A percentile compares a stretch with the other conserved stretches of the same genome.
Conservation (phyloP, 2,329 filamentous ascomycete species). For the Paracamarosporium sp. region DNA sequence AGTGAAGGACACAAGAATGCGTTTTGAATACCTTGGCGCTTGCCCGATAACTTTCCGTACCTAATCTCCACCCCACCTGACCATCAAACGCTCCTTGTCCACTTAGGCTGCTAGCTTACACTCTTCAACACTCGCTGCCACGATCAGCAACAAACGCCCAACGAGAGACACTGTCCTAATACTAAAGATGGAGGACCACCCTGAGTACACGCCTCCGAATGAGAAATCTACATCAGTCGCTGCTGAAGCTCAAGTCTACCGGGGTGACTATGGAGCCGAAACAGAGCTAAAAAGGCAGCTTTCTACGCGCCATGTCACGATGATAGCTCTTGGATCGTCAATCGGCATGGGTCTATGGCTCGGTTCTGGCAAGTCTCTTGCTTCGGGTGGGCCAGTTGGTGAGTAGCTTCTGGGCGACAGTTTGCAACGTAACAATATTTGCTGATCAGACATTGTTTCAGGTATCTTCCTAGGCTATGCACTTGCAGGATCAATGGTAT, state of each 20-base stretch:
- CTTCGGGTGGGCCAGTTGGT: conserved; percentile 51
- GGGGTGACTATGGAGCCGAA: conserved; percentile 33
- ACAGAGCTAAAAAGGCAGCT: conserved; percentile 49
- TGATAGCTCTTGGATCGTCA: conserved; percentile 48
- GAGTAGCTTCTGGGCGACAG: not conserved
- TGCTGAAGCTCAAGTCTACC: not conserved
- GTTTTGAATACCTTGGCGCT: not conserved
- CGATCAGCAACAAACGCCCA: not conserved
- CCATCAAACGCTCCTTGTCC: not conserved
- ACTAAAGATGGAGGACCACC: not conserved
- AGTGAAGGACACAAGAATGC: not conserved
- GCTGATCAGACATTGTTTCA: not conserved
- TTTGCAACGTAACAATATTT: not conserved
- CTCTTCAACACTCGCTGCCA: not conserved
- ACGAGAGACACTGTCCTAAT: not conserved
- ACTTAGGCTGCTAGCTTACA: not conserved
- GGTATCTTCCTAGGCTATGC: conserved; percentile 53
- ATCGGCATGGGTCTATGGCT: conserved; percentile 57
- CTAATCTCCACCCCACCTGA: not conserved
- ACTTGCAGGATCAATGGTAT: conserved; percentile 49
- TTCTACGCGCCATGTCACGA: conserved; percentile 49
- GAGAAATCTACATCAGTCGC: conserved; percentile 2
- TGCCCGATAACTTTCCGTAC: not conserved
- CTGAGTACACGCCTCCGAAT: not conserved
- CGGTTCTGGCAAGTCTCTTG: conserved; percentile 52